Evolutionary conservation across 2,329 filamentous ascomycete genomes (phyloP), one percentile per base, ranked within the genome.

Genomic region (Cytospora paraplurivora): DNA sequence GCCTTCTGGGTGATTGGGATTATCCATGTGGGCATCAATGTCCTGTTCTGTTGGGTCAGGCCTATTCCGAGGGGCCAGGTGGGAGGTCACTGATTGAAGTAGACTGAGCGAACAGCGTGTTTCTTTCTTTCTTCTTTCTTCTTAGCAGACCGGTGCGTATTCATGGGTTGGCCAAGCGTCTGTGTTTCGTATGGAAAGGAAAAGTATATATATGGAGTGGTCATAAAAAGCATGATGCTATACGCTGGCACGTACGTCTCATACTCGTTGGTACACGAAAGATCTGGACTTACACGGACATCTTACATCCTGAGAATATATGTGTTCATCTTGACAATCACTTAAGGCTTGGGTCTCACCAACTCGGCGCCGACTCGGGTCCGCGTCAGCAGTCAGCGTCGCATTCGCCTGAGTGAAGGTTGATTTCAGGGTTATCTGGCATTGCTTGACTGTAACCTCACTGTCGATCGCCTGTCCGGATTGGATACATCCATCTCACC

Each of bases 1-100:
- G 85, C 85, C 0, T 85, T 96, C 67, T 95, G 91, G 91, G 88
- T 96, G 64, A 92, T 94, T 71, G 93, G 93, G 3, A 79, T 88
- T 47, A 87, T 96, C 21, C 85, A 86, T 67, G 86, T 96, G 65
- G 87, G 70, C 0, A 76, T 94, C 33, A 91, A 93, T 71, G 47
- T 93, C 55, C 77, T 79, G 6, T 82, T 94, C 5, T 76, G 74
- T 63, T 84, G 81, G 82, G 80, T 85, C 10, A 73, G 75, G 33
- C 85, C 85, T 0, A 73, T 88, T 67, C 84, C 85, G 0, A 82
- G 78, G 71, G 81, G 80, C 2, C 81, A 84, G 71, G 72, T 83
- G 66, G 81, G 81, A 13, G 81, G 81, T 3, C 75, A 72, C 33
- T 80, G 68, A 19, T 44, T 15, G 17, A n/a, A 4, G 27, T 34